Evolutionary conservation across 108 stramenopile species (phyloP).

Genomic region (Asterionellopsis glacialis): DNA sequence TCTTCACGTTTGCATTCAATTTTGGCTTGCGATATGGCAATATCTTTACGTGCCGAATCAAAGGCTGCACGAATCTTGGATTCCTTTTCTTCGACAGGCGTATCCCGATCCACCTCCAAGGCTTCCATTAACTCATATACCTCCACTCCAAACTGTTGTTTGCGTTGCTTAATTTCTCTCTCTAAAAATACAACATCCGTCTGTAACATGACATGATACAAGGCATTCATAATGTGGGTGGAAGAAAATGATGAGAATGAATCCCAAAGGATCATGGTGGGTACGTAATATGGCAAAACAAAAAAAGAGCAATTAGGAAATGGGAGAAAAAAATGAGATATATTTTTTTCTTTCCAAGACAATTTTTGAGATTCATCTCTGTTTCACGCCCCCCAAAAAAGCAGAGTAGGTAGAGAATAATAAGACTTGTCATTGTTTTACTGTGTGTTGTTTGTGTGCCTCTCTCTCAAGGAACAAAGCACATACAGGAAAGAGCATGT

Average conservation of each 20-base stretch:
- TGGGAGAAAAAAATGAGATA: no score
- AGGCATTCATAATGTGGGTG: background rate
- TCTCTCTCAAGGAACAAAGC: no score
- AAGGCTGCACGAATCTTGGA: conserved; percentile 51
- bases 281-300: background rate
- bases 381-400: no score
- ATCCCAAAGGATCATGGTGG: no score
- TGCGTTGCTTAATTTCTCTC: conserved; percentile 85
- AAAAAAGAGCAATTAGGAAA: no score
- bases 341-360: no score
- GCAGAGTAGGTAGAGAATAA: no score
- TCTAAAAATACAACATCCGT: conserved; percentile 81
- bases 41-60: conserved; percentile 63
- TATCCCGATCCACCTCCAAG: conserved; percentile 36
- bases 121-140: conserved; percentile 74
- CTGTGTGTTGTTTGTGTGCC: no score
- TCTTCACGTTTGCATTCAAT: conserved; percentile 69
- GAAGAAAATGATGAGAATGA: background rate
- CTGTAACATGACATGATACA: conserved; percentile 21
- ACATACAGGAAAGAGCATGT: no score
- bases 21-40: conserved; percentile 62
- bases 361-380: no score
- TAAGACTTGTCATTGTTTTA: no score
- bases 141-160: conserved; percentile 78
- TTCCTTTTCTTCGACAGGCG: conserved; percentile 49